Conservation (phyloP, 192 early-diverging fungal genomes). For the Gonapodya prolifera region DNA sequence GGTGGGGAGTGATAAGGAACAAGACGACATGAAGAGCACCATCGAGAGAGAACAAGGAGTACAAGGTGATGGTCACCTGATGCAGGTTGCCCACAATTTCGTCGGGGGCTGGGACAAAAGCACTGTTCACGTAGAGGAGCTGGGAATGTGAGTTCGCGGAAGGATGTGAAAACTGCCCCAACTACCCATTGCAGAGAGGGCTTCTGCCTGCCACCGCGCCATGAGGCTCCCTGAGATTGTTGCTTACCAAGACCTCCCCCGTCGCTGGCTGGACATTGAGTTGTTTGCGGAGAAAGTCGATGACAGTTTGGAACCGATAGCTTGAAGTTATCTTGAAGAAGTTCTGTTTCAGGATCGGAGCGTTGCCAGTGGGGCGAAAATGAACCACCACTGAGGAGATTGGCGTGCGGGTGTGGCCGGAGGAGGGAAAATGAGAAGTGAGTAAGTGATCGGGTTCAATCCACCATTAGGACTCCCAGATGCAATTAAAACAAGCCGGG, state of each 20-base stretch:
- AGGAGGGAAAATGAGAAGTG: too few species aligned
- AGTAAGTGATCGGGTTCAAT: too few species aligned
- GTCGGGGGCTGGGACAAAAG: slow-evolving; percentile 90
- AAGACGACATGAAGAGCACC: not conserved
- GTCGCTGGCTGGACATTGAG: slow-evolving; percentile 47
- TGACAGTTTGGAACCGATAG: slow-evolving; percentile 73
- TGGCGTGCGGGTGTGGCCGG: too few species aligned
- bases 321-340: slow-evolving; percentile 74
- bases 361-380: slow-evolving; percentile 74
- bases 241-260: not conserved
- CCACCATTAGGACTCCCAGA: too few species aligned
- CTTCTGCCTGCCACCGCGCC: slow-evolving; percentile 19
- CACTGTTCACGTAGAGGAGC: slow-evolving; percentile 72
- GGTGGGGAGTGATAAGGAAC: not conserved
- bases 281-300: slow-evolving; percentile 70
- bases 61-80: slow-evolving; percentile 23
- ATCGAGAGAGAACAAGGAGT: not conserved
- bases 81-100: slow-evolving; percentile 70
- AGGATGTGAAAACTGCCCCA: too few species aligned
- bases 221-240: slow-evolving; percentile 53
- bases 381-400: slow-evolving; percentile 84
- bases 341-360: slow-evolving; percentile 77
- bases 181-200: not conserved
- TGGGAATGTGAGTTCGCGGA: not conserved
- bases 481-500: too few species aligned